Evolutionary conservation across 176 grass and related monocot genomes (phyloP), one percentile per base, ranked within the genome.

Genomic region (Saccharum spontaneum): DNA sequence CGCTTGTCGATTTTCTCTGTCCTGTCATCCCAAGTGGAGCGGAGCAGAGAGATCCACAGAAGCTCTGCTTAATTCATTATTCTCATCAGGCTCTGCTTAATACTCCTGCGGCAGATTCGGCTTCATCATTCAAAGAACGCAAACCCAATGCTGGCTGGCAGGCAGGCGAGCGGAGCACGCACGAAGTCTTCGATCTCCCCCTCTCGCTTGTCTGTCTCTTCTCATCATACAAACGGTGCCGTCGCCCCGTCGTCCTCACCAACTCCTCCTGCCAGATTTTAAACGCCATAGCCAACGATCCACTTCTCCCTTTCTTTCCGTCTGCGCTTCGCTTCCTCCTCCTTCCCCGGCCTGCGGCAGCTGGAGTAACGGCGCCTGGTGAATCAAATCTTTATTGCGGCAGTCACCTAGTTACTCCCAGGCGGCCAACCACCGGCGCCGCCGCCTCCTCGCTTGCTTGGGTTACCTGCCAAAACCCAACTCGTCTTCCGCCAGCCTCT

Each of bases 171-270:
- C 15, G 31, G 16, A 81, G 46, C 45, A n/a, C 63, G 36, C 37
- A 65, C 77, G 6, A 44, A 22, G 30, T 66, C 69, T 8, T 44
- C 81, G 36, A 18, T 24, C 0, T 14, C 43, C n/a, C 1, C 10
- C 11, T 45, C 70, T 44, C 12, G 2, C 71, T 12, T 33, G 3
- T 13, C 31, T 16, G 18, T 34, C 14, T 48, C 67, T 85, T 48
- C 67, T 85, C 79, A 60, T 28, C 0, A 28, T 90, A 57, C 84
- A 59, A 79, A 87, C 68, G 89, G 84, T 83, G 74, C 57, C 57
- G 57, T 16, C 46, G 11, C 17, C 6, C 79, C 10, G 77, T 90
- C 79, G 75, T 83, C 73, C 30, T 83, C 80, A 59, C 75, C 80
- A 75, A 87, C 63, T 36, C 59, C 73, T 0, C 28, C n/a, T 52